Conservation (phyloP, 1,139 yeast species). For the Citeromyces hawaiiensis region DNA sequence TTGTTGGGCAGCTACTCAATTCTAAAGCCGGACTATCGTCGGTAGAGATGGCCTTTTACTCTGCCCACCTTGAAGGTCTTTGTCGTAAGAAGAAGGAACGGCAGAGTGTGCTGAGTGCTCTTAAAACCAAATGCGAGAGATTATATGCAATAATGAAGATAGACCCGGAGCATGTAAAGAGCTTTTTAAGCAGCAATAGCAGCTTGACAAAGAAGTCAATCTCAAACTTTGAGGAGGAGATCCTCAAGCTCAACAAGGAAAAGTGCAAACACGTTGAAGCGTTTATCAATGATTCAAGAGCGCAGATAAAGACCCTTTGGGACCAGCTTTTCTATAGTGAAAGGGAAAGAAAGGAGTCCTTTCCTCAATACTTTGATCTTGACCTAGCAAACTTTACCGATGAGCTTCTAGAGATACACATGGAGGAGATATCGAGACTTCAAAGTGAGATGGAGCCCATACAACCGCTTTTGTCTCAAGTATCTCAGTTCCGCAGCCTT, state of each 20-base stretch:
- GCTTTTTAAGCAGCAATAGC: slow-evolving; percentile 10
- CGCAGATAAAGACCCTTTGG: slow-evolving; percentile 51
- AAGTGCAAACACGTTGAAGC: slow-evolving; percentile 54
- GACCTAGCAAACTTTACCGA: slow-evolving; percentile 35
- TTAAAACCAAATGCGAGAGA: slow-evolving; percentile 1
- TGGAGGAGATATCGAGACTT: slow-evolving; percentile 40
- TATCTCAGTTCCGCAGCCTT: slow-evolving; percentile 41
- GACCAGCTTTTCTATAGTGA: slow-evolving; percentile 41
- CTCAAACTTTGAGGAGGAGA: slow-evolving; percentile 31
- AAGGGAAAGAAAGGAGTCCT: slow-evolving; percentile 21
- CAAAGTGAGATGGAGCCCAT: slow-evolving; percentile 35
- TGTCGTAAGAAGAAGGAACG: neutral
- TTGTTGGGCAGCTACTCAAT: neutral
- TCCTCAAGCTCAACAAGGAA: slow-evolving; percentile 41
- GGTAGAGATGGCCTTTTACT: neutral
- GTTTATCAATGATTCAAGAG: slow-evolving; percentile 50
- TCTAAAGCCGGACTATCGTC: neutral
- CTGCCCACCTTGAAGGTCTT: neutral
- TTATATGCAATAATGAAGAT: slow-evolving; percentile 3
- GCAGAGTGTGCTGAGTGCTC: neutral
- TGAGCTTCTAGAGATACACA: slow-evolving; percentile 43
- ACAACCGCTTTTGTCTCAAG: slow-evolving; percentile 38
- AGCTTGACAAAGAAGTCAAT: slow-evolving; percentile 11
- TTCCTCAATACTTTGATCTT: slow-evolving; percentile 21
- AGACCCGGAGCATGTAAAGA: neutral